Evolutionary conservation across 2,329 filamentous ascomycete species (phyloP), one percentile per base, ranked within the genome.

Genomic region (Fusarium fujikuroi): DNA sequence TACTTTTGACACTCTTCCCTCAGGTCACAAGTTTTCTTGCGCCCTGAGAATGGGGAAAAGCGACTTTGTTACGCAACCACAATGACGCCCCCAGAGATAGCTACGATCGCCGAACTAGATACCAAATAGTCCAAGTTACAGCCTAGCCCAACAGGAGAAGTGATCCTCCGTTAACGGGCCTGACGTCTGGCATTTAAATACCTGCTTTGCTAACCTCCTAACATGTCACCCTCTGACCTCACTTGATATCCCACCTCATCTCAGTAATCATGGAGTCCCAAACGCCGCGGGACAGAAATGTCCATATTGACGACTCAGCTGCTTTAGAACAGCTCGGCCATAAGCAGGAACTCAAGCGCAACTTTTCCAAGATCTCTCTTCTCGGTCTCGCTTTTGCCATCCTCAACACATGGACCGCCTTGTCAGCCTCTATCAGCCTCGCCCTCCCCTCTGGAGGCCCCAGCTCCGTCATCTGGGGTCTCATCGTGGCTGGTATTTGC

Each of bases 381-480:
- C 81, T 86, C 7, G 85, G 85, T 14, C 81, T 86, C 30, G 84
- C 84, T 14, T 86, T 86, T 65, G 84, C 85, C 69, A 86, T 86
- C 56, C 83, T 87, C 69, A 86, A 87, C 80, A 85, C 83, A 63
- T 87, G 85, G 85, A 86, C 85, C 0, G 85, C 85, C 10, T 80
- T 87, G 50, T 83, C 85, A 12, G 84, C 85, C 7, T 86, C 84
- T 16, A 83, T 87, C 63, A 81, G 79, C 19, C 79, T 87, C 16
- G 85, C 85, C 25, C 84, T 95, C 37, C 91, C 92, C 2, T 92
- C 89, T 19, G 93, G 93, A 46, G 93, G 93, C 0, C 88, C 91
- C 25, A 90, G 88, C 12, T 88, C 91, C 65, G 91, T 95, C 44
- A 87, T 95, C 65, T 95, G 93, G 92, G 93, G 92, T 7, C 81